Percentiles rank a stretch among this genome's conserved stretches.
Evolutionary conservation across 257 asterid genomes (phyloP).

Genomic region (Eustoma russellianum): DNA sequence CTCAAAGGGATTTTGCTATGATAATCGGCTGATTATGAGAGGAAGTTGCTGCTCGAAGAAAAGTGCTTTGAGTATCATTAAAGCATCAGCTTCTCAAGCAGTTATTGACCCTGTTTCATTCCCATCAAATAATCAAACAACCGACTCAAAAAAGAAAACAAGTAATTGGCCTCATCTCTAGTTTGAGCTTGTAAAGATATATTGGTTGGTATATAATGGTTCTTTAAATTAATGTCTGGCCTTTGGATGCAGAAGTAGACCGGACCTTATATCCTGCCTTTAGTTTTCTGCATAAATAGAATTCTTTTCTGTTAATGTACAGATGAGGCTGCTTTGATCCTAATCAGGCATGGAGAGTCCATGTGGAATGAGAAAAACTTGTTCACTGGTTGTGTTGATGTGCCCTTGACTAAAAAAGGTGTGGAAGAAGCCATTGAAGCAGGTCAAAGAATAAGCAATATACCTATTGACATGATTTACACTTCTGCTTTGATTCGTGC

Average conservation of each 20-base stretch:
- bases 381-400: conserved; percentile 98
- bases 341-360: conserved; percentile 95
- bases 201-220: background rate
- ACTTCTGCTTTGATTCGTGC: conserved; percentile 94
- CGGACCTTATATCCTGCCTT: background rate
- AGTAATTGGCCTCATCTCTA: conserved; percentile 26
- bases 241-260: background rate
- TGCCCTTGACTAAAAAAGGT: conserved; percentile 86
- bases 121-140: conserved; percentile 37
- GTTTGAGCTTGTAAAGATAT: background rate
- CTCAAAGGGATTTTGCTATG: conserved; percentile 46
- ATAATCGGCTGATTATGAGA: conserved; percentile 24
- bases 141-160: conserved; percentile 61
- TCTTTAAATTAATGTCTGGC: background rate
- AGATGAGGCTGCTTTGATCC: conserved; percentile 90
- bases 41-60: conserved; percentile 32
- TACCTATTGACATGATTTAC: conserved; percentile 84
- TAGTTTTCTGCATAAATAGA: background rate
- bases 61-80: conserved; percentile 31
- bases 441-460: conserved; percentile 87
- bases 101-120: conserved; percentile 44
- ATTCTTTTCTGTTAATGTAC: conserved; percentile 4
- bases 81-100: conserved; percentile 49
- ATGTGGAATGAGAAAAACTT: conserved; percentile 99
- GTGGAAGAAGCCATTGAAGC: conserved; percentile 97